These are phyloP conservation scores for Dictyostelium capitatum DNA, from an alignment of 78 protist genomes.

Conservation along the genomic window DNA sequence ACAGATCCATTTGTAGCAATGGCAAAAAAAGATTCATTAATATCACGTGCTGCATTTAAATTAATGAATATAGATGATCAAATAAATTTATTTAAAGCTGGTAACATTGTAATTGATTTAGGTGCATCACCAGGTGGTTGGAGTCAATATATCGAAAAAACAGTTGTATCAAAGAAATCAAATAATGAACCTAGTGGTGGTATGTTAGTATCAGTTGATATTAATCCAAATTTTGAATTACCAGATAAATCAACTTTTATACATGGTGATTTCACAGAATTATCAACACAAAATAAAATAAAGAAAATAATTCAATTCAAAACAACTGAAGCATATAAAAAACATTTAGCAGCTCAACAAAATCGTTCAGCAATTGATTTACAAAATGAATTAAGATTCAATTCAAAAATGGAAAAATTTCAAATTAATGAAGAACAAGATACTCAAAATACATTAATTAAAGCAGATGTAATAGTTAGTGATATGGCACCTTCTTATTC, in stretches of 20 bases:
- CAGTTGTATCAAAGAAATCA: neutral
- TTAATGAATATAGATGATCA: slow-evolving; percentile 30
- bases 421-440: neutral
- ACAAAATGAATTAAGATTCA: neutral
- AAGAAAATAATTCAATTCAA: neutral
- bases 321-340: too few species aligned
- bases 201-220: slow-evolving; percentile 38
- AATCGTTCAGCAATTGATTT: neutral
- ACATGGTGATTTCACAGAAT: slow-evolving; percentile 28
- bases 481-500: slow-evolving; percentile 73
- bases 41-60: slow-evolving; percentile 64
- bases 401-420: neutral
- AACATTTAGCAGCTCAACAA: too few species aligned
- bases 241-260: slow-evolving; percentile 7
- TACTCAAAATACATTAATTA: too few species aligned
- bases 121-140: slow-evolving; percentile 77
- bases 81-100: slow-evolving; percentile 11
- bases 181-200: neutral
- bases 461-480: slow-evolving; percentile 40
- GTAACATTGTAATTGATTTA: slow-evolving; percentile 28
- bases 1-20: slow-evolving; percentile 39
- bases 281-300: neutral
- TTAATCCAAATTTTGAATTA: neutral
- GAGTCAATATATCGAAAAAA: slow-evolving; percentile 20
- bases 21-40: neutral